These are phyloP conservation scores for Moesziomyces sp. DNA, from an alignment of 1,284 basidiomycete genomes.

Conservation along the genomic window DNA sequence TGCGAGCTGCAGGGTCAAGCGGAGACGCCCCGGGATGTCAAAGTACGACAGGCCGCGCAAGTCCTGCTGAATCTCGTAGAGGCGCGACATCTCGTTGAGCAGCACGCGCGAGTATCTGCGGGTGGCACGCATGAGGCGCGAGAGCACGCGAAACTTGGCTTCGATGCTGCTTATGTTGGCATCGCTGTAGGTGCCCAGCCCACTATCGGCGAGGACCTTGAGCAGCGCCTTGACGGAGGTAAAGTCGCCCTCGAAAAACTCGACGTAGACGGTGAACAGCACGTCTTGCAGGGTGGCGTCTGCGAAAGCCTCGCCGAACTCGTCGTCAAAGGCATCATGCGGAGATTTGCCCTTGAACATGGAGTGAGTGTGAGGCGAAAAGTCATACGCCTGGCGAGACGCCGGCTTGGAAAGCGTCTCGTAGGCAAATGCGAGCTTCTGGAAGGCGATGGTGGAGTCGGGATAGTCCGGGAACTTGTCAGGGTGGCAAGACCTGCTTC, in stretches of 20 bases:
- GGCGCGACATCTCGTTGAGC: slow-evolving; percentile 77
- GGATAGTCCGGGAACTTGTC: slow-evolving; percentile 84
- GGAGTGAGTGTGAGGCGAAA: slow-evolving; percentile 58
- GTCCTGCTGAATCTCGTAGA: slow-evolving; percentile 81
- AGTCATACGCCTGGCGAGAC: slow-evolving; percentile 77
- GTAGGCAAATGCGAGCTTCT: slow-evolving; percentile 84
- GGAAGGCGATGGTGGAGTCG: slow-evolving; percentile 80
- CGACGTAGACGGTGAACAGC: slow-evolving; percentile 78
- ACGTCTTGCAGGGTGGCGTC: slow-evolving; percentile 74
- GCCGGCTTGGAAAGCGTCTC: slow-evolving; percentile 80
- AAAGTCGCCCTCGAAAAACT: slow-evolving; percentile 84
- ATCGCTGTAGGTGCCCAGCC: slow-evolving; percentile 54
- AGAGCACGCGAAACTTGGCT: slow-evolving; percentile 65
- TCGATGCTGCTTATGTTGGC: slow-evolving; percentile 68
- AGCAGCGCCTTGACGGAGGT: slow-evolving; percentile 70
- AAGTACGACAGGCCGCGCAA: slow-evolving; percentile 80
- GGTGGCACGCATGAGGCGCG: slow-evolving; percentile 71
- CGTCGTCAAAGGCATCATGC: slow-evolving; percentile 46
- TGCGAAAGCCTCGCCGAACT: slow-evolving; percentile 46
- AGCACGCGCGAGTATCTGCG: slow-evolving; percentile 80
- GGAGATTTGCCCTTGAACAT: slow-evolving; percentile 49
- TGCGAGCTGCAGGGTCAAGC: slow-evolving; percentile 80
- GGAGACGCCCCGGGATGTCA: slow-evolving; percentile 79
- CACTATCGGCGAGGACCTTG: slow-evolving; percentile 68
- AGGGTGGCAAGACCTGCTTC: slow-evolving; percentile 82